phyloP scores from a whole-genome alignment of 306 rosid species.

The Nissolia schottii region DNA sequence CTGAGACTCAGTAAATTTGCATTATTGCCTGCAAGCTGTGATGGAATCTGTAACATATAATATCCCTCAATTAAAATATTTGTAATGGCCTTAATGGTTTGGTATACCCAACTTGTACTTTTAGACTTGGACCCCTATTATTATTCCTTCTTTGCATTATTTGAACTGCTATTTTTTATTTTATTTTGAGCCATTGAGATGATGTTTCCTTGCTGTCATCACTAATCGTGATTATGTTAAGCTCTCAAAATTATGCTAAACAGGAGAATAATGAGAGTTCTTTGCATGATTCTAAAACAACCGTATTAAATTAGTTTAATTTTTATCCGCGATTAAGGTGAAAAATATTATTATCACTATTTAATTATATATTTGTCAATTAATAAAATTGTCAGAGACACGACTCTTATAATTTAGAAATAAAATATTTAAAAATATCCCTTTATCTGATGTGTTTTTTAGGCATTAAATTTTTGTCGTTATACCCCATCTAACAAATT shows the following conservation, averaged over 20 bases:
- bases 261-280: slow-evolving; percentile 12
- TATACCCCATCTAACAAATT: too few species aligned
- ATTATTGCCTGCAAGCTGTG: slow-evolving; percentile 32
- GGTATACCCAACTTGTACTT: slow-evolving; percentile 31
- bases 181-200: not conserved
- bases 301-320: not conserved
- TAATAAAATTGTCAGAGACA: too few species aligned
- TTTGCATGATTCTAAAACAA: slow-evolving; percentile 22
- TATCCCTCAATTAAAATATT: not conserved
- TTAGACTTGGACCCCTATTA: not conserved
- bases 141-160: slow-evolving; percentile 21
- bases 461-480: too few species aligned
- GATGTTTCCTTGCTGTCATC: slow-evolving; percentile 36
- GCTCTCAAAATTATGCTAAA: not conserved
- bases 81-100: slow-evolving; percentile 5
- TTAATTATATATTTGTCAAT: not conserved
- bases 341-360: not conserved
- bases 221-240: too few species aligned
- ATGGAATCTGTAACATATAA: slow-evolving; percentile 32
- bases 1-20: not conserved
- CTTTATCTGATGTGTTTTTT: too few species aligned
- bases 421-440: too few species aligned
- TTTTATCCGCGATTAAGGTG: not conserved
- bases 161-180: slow-evolving; percentile 6
- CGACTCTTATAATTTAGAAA: too few species aligned